Conservation (phyloP, 306 rosid genomes). For the Corylus americana region DNA sequence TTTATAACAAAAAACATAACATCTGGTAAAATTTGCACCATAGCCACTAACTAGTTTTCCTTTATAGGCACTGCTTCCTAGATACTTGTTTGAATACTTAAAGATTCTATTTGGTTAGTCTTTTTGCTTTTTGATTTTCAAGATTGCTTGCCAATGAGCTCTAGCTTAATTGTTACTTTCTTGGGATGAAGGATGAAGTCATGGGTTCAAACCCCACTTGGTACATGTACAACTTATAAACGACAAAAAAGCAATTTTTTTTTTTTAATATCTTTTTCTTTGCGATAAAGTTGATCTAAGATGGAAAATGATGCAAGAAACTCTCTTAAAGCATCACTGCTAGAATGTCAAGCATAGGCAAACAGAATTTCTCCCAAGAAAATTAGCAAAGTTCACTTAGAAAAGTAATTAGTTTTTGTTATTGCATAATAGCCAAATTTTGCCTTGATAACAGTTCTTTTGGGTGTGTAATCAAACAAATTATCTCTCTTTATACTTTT, state of each 20-base stretch:
- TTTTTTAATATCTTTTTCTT: not conserved
- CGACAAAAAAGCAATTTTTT: not conserved
- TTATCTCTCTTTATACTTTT: not conserved
- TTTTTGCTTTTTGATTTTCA: not conserved
- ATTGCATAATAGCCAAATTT: not conserved
- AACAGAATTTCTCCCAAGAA: not conserved
- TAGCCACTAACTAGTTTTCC: not conserved
- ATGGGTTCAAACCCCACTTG: too few relatives aligned
- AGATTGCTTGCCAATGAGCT: not conserved
- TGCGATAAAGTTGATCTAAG: not conserved
- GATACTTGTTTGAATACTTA: not conserved
- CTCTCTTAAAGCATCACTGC: not conserved
- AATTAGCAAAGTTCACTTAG: not conserved
- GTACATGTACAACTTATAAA: not conserved
- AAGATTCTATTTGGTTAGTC: not conserved
- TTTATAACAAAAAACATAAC: not conserved
- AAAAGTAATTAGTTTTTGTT: not conserved
- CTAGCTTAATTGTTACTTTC: not conserved
- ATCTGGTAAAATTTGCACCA: not conserved
- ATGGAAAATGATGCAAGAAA: not conserved
- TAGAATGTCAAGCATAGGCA: not conserved
- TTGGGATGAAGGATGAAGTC: too few relatives aligned
- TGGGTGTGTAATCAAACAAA: not conserved
- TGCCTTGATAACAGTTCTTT: not conserved
- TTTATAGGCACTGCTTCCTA: not conserved